A percentile compares a stretch with the other conserved stretches of the same genome.
Evolutionary conservation across 208 protist genomes (phyloP).

Genomic region (Leishmania major): DNA sequence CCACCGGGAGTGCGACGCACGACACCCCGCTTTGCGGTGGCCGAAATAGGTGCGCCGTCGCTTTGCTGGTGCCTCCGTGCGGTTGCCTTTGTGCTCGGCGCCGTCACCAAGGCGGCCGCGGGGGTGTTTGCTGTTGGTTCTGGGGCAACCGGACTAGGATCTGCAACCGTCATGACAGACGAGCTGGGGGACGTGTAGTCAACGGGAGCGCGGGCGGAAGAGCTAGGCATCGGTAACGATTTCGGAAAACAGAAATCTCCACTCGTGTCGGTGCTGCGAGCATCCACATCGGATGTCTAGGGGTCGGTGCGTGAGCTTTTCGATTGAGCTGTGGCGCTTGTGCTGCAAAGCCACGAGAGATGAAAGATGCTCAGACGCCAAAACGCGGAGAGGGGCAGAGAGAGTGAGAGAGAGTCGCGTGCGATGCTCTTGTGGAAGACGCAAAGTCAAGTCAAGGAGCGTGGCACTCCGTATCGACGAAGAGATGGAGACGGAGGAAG

Average conservation of each 20-base stretch:
- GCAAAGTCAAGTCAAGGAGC: not conserved
- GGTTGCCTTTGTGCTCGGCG: not conserved
- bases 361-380: not conserved
- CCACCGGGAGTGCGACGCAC: not conserved
- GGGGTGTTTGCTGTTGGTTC: not conserved
- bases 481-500: not conserved
- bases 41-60: not conserved
- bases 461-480: not conserved
- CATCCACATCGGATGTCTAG: not conserved
- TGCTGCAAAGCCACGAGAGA: not conserved
- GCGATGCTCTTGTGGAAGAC: not conserved
- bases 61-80: not conserved
- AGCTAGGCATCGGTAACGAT: not conserved
- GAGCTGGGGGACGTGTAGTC: constrained; percentile 14
- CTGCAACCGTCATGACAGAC: not conserved
- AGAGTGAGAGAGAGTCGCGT: not conserved
- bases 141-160: not conserved
- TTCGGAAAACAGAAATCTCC: not conserved
- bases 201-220: not conserved
- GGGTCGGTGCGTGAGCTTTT: not conserved
- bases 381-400: not conserved
- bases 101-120: constrained; percentile 7
- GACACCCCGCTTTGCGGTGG: not conserved
- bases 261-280: not conserved
- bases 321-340: not conserved